Evolutionary conservation across 192 early-diverging fungal species (phyloP).

Genomic region (Coemansia sp.): DNA sequence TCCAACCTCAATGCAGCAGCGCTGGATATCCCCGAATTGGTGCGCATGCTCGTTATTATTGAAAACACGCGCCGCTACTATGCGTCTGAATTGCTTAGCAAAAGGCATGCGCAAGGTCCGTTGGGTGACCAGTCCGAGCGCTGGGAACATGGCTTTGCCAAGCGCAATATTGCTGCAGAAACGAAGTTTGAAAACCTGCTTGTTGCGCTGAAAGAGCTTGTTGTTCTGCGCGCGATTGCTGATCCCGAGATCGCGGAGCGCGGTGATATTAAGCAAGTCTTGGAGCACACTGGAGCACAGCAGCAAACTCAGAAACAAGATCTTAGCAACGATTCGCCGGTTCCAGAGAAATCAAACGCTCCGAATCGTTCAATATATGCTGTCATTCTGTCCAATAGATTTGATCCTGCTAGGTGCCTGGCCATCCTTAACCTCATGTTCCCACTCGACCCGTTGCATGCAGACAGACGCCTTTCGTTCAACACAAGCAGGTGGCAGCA

Average conservation of each 20-base stretch:
- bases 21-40: constrained; percentile 23
- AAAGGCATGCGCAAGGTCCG: constrained; percentile 25
- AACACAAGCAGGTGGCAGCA: constrained; percentile 9
- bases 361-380: background rate
- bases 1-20: background rate
- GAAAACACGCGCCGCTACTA: constrained; percentile 37
- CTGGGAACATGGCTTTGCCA: constrained; percentile 46
- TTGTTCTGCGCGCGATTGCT: constrained; percentile 26
- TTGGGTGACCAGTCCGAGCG: constrained; percentile 47
- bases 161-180: constrained; percentile 44
- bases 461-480: constrained; percentile 1
- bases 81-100: constrained; percentile 16
- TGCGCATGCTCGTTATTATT: constrained; percentile 29
- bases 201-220: constrained; percentile 49
- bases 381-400: background rate
- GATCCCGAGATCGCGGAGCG: constrained; percentile 3
- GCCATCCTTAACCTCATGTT: constrained; percentile 50
- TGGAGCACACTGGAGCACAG: background rate
- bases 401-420: constrained; percentile 29
- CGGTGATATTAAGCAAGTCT: constrained; percentile 20
- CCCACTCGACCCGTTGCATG: constrained; percentile 22
- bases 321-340: background rate
- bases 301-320: background rate
- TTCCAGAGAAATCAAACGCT: background rate
- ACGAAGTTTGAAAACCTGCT: constrained; percentile 49